Base-by-base conservation (phyloP, 768 basidiomycete genomes). In the Pleurotus salmoneostramineus region DNA sequence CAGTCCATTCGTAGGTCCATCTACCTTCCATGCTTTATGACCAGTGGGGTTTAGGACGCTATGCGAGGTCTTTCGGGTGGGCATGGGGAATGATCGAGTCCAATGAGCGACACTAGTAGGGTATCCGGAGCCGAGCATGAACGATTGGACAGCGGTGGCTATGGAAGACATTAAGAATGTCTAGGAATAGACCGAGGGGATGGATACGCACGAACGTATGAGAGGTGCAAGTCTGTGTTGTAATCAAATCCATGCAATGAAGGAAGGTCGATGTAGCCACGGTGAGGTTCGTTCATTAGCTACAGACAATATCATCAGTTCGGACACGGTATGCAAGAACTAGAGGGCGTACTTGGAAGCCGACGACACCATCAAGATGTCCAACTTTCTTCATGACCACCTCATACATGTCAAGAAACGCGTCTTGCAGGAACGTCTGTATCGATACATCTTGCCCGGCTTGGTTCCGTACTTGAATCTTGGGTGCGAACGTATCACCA, bases 201-300 rank as follows among this genome's bases (percentile, higher is more conserved):
- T 12, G n/a, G 11, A 5, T 45, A 83, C 88, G 77, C 68, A 87
- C 91, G 89, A 61, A 89, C 80, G 63, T 85, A 75, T 3, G 85
- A 81, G 37, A 98, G 79, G 64, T 97, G 95, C 11, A 99, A 83
- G 66, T 98, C 95, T 1, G 94, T 95, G 60, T 94, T 97, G 69
- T 97, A 97, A 71, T 98, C 88, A 72, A 93, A 98, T 7, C 78
- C 75, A 63, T 97, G 87, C 46, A 97, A 76, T 1, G 93, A 92
- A 27, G 82, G 78, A 4, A 97, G 74, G 55, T 88, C 83, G 59
- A 96, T 86, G 69, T 96, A 98, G 43, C 96, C 97, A 65, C 88
- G 79, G 72, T 99, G 95, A 0, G 95, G 95, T 71, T 97, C 95
- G 63, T 98, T 97, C 81, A 96, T 87, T 69, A 94, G 83, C 93